Conservation (phyloP, 2,329 filamentous ascomycete species). For the Xylaria sp. region DNA sequence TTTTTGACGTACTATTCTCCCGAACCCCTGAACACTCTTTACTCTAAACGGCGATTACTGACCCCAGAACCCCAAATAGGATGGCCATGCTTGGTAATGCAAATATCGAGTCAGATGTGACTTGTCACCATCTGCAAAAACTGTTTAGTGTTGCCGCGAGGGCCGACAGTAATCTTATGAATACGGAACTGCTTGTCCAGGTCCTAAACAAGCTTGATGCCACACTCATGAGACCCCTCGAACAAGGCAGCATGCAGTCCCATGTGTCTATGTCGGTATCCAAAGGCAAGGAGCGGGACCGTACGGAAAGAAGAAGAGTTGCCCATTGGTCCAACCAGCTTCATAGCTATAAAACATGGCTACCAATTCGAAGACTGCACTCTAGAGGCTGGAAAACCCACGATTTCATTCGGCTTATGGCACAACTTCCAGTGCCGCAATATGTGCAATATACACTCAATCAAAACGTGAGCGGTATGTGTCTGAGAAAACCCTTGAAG, state of each 20-base stretch:
- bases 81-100: conserved; percentile 5
- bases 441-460: background rate
- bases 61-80: background rate
- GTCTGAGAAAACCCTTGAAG: background rate
- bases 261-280: background rate
- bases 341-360: background rate
- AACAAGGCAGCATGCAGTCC: background rate
- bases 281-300: no score
- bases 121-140: background rate
- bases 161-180: background rate
- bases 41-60: background rate
- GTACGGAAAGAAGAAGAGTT: background rate
- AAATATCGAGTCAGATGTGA: background rate
- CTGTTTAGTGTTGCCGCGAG: background rate
- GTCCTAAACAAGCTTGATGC: background rate
- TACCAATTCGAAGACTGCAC: background rate
- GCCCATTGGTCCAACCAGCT: background rate
- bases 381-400: background rate
- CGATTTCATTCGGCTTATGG: background rate
- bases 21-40: background rate
- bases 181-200: background rate
- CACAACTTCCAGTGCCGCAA: background rate
- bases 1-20: background rate
- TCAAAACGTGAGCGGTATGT: background rate
- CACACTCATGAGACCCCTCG: background rate